These are phyloP conservation scores for Ophiostoma montium DNA, from an alignment of 2,329 filamentous ascomycete genomes.

Conservation along the genomic window DNA sequence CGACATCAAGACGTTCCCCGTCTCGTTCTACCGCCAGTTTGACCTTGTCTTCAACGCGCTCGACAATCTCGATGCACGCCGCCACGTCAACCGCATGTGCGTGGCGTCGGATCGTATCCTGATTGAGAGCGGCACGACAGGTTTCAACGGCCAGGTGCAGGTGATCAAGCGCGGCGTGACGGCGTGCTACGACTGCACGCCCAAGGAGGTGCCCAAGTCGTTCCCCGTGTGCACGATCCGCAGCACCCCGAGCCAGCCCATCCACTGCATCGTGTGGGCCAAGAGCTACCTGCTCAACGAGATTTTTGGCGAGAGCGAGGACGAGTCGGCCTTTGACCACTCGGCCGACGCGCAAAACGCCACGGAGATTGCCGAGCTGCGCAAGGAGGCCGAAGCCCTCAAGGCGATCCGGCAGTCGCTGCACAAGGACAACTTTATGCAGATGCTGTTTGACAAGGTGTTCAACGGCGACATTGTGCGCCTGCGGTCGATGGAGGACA, in stretches of 20 bases:
- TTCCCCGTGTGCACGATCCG: constrained; percentile 96
- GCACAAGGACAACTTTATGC: constrained; percentile 61
- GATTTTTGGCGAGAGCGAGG: constrained; percentile 83
- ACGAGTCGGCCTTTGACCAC: constrained; percentile 68
- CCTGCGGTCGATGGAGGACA: constrained; percentile 75
- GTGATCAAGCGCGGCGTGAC: constrained; percentile 86
- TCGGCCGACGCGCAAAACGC: constrained; percentile 70
- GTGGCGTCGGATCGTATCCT: constrained; percentile 78
- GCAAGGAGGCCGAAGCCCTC: constrained; percentile 68
- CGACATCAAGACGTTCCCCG: constrained; percentile 90
- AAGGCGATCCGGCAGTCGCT: constrained; percentile 71
- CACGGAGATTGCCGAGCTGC: constrained; percentile 76
- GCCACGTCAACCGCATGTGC: constrained; percentile 97
- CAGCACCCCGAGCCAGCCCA: constrained; percentile 88
- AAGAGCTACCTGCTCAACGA: constrained; percentile 95
- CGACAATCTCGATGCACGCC: constrained; percentile 84
- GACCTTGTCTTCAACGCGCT: constrained; percentile 88
- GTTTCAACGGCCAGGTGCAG: constrained; percentile 95
- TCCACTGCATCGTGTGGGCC: constrained; percentile 97
- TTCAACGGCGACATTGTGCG: constrained; percentile 75
- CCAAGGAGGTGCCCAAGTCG: constrained; percentile 79
- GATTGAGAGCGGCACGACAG: constrained; percentile 92
- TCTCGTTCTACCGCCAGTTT: constrained; percentile 78
- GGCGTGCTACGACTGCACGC: constrained; percentile 90
- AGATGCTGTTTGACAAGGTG: constrained; percentile 82